phyloP scores from a whole-genome alignment of 164 flowering plant species.

The Magnolia changhungtana region DNA sequence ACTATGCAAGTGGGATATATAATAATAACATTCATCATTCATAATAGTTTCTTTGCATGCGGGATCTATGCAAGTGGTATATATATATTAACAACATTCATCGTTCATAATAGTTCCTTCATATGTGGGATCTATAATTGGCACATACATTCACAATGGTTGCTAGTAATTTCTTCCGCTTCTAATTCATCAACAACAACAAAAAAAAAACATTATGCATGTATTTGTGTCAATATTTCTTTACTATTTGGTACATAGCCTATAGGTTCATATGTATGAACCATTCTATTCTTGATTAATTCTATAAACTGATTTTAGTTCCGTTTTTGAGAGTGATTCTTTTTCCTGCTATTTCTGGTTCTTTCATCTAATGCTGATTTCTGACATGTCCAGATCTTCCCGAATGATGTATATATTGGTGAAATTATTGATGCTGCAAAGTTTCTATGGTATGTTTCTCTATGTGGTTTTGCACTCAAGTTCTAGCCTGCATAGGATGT shows the following conservation, averaged over 20 bases:
- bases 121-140: neutral
- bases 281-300: neutral
- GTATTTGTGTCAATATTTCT: neutral
- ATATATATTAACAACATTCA: too few relatives aligned
- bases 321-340: neutral
- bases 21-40: neutral
- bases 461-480: neutral
- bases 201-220: neutral
- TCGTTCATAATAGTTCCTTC: neutral
- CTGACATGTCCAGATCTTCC: slow-evolving; percentile 59
- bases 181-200: too few relatives aligned
- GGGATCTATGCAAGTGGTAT: neutral
- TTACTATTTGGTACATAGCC: neutral
- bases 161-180: neutral
- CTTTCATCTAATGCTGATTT: neutral
- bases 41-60: neutral
- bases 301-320: neutral
- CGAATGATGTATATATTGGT: slow-evolving; percentile 65
- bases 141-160: neutral
- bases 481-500: neutral
- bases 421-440: slow-evolving; percentile 68
- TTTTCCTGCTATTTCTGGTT: neutral
- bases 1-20: neutral
- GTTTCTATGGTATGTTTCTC: slow-evolving; percentile 43
- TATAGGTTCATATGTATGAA: neutral